These are phyloP conservation scores for Omphalea diandra DNA, from an alignment of 441 rosid species.

Conservation along the genomic window DNA sequence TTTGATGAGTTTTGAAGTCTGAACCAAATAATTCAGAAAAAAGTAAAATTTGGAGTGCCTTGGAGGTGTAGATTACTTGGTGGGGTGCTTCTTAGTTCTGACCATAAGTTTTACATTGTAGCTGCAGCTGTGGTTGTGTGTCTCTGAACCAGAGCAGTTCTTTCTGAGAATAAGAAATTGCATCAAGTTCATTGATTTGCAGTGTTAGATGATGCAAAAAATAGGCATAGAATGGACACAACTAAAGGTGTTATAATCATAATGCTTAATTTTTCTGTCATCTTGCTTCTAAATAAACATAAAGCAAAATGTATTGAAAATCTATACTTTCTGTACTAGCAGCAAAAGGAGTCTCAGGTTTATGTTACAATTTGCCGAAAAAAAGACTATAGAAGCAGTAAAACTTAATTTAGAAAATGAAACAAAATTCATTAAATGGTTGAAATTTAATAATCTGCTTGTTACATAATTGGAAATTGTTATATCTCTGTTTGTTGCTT, in stretches of 20 bases:
- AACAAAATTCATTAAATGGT: not conserved
- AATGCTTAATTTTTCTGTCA: not conserved
- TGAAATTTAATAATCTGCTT: not conserved
- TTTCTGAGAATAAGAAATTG: not conserved
- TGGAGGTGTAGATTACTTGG: not conserved
- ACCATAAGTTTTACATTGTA: not conserved
- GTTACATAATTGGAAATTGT: not conserved
- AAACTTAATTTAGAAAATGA: not conserved
- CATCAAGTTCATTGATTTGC: not conserved
- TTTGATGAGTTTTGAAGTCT: not conserved
- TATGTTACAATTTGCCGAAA: not conserved
- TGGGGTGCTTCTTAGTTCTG: not conserved
- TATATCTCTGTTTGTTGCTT: constrained; percentile 5
- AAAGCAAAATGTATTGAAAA: not conserved
- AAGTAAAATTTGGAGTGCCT: not conserved
- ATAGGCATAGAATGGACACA: not conserved
- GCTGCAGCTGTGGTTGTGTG: not conserved
- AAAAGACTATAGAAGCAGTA: too few species aligned
- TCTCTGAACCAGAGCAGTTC: not conserved
- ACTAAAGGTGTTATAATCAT: too few species aligned
- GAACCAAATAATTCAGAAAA: not conserved
- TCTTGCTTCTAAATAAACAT: not conserved
- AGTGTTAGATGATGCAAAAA: not conserved
- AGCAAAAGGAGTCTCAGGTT: not conserved
- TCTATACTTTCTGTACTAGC: not conserved